Conservation (phyloP, 75 land plant species). For the Pinus taeda region DNA sequence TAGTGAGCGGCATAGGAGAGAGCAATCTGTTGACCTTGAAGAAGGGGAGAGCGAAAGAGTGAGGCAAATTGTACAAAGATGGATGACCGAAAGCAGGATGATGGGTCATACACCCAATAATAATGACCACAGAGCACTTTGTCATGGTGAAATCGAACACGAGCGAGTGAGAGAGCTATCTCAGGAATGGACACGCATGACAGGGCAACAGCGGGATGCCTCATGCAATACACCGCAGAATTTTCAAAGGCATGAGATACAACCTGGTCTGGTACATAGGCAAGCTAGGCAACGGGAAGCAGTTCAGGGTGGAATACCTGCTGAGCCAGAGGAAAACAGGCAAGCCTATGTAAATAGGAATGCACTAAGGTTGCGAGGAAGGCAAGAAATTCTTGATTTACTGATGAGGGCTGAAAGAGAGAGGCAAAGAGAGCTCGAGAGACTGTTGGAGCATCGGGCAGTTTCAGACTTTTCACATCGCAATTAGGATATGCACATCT, state of each 20-base stretch:
- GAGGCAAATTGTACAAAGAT: slow-evolving; percentile 43
- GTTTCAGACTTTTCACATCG: slow-evolving; percentile 40
- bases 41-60: slow-evolving; percentile 54
- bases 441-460: slow-evolving; percentile 29
- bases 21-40: slow-evolving; percentile 12
- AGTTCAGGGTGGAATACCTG: slow-evolving; percentile 25
- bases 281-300: slow-evolving; percentile 16
- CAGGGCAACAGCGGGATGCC: slow-evolving; percentile 62
- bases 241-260: slow-evolving; percentile 4
- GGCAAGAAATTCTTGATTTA: slow-evolving; percentile 25
- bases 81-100: slow-evolving; percentile 18
- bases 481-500: slow-evolving; percentile 2
- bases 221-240: slow-evolving; percentile 13
- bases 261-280: slow-evolving; percentile 16
- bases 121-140: slow-evolving; percentile 36
- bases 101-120: slow-evolving; percentile 33
- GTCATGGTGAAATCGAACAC: slow-evolving; percentile 76
- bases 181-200: slow-evolving; percentile 82
- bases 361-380: slow-evolving; percentile 6
- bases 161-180: slow-evolving; percentile 75
- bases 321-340: slow-evolving; percentile 39
- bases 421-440: slow-evolving; percentile 34
- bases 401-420: slow-evolving; percentile 31
- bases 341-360: slow-evolving; percentile 39
- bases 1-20: background rate